Evolutionary conservation across 345 rosid species (phyloP), one percentile per base, ranked within the genome.

Genomic region (Streptanthus diversifolius): DNA sequence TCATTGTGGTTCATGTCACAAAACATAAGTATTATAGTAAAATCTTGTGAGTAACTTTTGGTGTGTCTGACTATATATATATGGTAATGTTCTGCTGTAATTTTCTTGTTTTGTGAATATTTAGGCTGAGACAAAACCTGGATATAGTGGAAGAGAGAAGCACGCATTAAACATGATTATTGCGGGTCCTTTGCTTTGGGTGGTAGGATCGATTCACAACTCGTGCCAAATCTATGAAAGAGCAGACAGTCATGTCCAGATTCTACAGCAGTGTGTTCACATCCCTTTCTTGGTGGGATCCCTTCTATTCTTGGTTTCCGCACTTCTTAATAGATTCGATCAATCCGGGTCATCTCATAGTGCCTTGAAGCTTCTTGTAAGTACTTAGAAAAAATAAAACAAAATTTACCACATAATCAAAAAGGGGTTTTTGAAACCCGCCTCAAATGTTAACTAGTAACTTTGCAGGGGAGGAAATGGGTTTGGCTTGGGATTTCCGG

Each of bases 151-250:
- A 78, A 53, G 73, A 55, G 95, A 85, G 68, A 85, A 65, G 72
- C 95, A 83, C 32, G 88, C 89, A 9, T 15, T 82, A 72, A 83
- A 83, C 74, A 75, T 89, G 95, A 86, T 91, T 43, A 53, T 86
- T 5, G 93, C 90, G 0, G 96, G 96, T 25, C 83, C 91, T 14
- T 81, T 78, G 47, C 71, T 93, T 8, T 89, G 96, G 99, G 54
- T 82, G 39, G 60, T 89, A 13, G 99, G 99, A 3, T 91, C 97
- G 5, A 78, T 93, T 71, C 93, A 83, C 72, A 93, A 91, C 85
- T 86, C 90, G 5, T 91, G 97, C 76, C 97, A 91, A 75, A 84
- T 86, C 68, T 95, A 91, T 30, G 95, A 90, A 81, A 80, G 91
- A 79, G 95, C 95, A 1, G 92, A 90, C 67, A 93, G 86, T 4